Conservation (phyloP, 495 filamentous ascomycete species). For the Emericellopsis terricola region DNA sequence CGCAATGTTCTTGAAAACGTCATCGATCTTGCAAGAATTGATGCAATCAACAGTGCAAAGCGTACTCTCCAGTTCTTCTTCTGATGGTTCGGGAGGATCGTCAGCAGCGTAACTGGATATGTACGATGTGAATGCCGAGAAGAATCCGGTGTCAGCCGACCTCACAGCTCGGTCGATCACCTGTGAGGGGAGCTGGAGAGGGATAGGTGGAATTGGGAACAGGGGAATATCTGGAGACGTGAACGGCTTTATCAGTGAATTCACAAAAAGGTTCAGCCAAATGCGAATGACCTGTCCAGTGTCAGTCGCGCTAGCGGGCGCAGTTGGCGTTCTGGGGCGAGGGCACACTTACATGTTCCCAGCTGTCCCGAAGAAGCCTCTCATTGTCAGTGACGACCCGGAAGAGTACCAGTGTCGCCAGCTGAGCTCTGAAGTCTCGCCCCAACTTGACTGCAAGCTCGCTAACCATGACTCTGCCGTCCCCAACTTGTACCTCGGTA, state of each 20-base stretch:
- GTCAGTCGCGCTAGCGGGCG: constrained; percentile 5
- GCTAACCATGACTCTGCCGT: constrained; percentile 96
- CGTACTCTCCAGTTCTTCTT: constrained; percentile 92
- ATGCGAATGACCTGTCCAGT: constrained; percentile 58
- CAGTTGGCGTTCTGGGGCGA: neutral
- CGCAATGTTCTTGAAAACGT: constrained; percentile 73
- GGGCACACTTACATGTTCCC: constrained; percentile 51
- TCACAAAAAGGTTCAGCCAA: constrained; percentile 90
- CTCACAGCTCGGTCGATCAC: constrained; percentile 77
- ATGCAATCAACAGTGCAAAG: constrained; percentile 89
- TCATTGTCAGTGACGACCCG: constrained; percentile 75
- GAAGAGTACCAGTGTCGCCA: constrained; percentile 89
- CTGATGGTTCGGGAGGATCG: constrained; percentile 91
- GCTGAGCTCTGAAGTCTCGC: constrained; percentile 77
- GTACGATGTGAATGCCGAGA: constrained; percentile 88
- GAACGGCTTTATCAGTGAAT: constrained; percentile 78
- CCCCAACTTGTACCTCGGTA: constrained; percentile 83
- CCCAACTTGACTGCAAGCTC: constrained; percentile 96
- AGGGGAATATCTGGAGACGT: constrained; percentile 51
- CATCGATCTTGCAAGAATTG: constrained; percentile 68
- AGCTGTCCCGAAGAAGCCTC: constrained; percentile 53
- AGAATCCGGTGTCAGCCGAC: constrained; percentile 59
- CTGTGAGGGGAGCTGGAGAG: constrained; percentile 78
- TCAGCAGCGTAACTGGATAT: constrained; percentile 97
- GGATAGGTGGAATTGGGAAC: constrained; percentile 66